Base-by-base conservation (phyloP, 2,329 filamentous ascomycete species). In the Amauroascus verrucosus region DNA sequence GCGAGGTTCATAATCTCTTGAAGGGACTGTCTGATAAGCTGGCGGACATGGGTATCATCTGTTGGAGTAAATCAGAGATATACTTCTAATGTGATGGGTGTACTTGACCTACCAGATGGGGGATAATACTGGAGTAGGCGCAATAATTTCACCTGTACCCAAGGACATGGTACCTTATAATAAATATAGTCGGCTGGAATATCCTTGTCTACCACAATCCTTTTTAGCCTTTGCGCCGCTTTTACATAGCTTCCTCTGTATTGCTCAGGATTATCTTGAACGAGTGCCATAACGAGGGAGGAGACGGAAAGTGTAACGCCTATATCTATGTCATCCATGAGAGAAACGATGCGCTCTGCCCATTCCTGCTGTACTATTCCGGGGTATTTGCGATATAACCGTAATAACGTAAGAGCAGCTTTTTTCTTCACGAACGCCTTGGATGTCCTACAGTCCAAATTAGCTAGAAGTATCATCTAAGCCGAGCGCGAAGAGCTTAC, bases 401-500 rank as follows among this genome's bases (percentile, higher is more conserved):
- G 86, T 52, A 98, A 80, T 33, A 98, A 78, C 0, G 93, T 98
- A 50, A 98, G 75, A 6, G 93, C 93, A 1, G 93, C 91, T 77
- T 98, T 98, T 74, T 98, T 98, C 78, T 98, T 98, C 56, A 98
- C 93, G 62, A 98, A 98, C 0, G 93, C 84, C 71, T 97, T 98
- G 0, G 91, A 97, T 7, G 84, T 84, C 41, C 80, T 83, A 33
- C 11, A 44, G 14, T n/a, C 6, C 37, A 18, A 4, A 18, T 54
- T 38, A 45, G 46, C 32, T 40, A 35, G 46, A 22, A 6, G 14
- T 7, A 9, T 32, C 28, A 38, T 22, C 8, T 26, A 40, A 18
- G 18, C 11, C 14, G 26, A 38, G 13, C n/a, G 14, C 7, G 11
- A 16, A 47, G 46, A 44, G 78, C 86, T 65, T 77, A 94, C 86